phyloP scores from a whole-genome alignment of 768 basidiomycete species.

The Leucosporidium creatinivorum region DNA sequence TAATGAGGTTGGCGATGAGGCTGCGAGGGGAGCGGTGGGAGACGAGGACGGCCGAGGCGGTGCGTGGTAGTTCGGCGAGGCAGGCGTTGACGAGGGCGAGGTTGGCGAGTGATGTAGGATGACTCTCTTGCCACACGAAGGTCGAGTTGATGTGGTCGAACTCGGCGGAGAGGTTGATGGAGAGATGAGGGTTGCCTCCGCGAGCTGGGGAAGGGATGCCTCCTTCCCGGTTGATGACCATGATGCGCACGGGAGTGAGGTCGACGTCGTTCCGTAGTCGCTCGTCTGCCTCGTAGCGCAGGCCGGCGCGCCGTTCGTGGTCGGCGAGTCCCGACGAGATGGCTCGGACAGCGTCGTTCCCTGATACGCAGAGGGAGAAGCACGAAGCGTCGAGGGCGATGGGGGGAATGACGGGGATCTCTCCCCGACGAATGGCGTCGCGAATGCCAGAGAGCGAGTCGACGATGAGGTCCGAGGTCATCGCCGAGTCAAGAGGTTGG shows the following conservation, averaged over 20 bases:
- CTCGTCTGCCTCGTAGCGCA: conserved; percentile 32
- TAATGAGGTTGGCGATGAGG: conserved; percentile 93
- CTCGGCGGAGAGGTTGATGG: conserved; percentile 88
- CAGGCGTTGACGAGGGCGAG: conserved; percentile 76
- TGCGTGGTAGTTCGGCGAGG: conserved; percentile 81
- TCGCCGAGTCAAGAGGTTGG: conserved; percentile 49
- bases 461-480: conserved; percentile 54
- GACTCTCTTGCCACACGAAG: conserved; percentile 72
- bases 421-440: conserved; percentile 81
- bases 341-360: conserved; percentile 81
- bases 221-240: conserved; percentile 95
- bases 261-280: conserved; percentile 49
- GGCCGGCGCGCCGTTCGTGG: conserved; percentile 39
- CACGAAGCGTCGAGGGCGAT: conserved; percentile 87
- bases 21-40: conserved; percentile 93
- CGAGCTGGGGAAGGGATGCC: conserved; percentile 97
- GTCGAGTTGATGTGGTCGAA: conserved; percentile 75
- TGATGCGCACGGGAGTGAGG: conserved; percentile 85
- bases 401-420: conserved; percentile 92
- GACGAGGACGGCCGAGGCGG: conserved; percentile 92
- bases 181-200: conserved; percentile 83
- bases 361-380: conserved; percentile 71
- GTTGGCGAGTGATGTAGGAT: conserved; percentile 81
- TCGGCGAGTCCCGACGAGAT: conserved; percentile 75
- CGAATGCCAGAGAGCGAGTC: conserved; percentile 75